phyloP scores from a whole-genome alignment of 1,284 basidiomycete genomes.

The Cutaneotrichosporon daszewskae region DNA sequence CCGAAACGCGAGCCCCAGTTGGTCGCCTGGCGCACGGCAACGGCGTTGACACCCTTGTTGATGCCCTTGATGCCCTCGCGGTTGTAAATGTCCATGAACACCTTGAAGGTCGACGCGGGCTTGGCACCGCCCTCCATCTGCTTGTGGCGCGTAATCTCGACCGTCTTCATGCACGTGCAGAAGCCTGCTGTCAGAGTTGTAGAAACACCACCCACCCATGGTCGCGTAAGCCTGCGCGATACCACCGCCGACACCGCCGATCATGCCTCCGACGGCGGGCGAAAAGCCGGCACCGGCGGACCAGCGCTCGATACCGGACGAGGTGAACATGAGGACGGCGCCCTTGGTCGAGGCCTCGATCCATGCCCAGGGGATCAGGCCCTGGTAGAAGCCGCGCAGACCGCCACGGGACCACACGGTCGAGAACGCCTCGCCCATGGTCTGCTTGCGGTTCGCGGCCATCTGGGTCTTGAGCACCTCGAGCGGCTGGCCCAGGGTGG shows the following conservation, averaged over 20 bases:
- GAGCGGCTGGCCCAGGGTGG: slow-evolving; percentile 94
- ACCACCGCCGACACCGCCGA: slow-evolving; percentile 97
- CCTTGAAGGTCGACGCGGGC: slow-evolving; percentile 88
- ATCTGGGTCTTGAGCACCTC: slow-evolving; percentile 99
- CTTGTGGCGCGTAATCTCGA: slow-evolving; percentile 96
- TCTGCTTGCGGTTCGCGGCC: slow-evolving; percentile 87
- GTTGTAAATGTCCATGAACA: slow-evolving; percentile 91
- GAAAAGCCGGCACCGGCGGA: slow-evolving; percentile 60
- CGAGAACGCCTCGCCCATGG: slow-evolving; percentile 78
- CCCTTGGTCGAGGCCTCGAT: slow-evolving; percentile 99
- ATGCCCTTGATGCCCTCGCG: slow-evolving; percentile 91
- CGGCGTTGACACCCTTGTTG: slow-evolving; percentile 99
- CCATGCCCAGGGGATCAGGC: slow-evolving; percentile 99
- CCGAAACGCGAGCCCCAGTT: slow-evolving; percentile 99
- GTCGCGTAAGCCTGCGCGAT: slow-evolving; percentile 98
- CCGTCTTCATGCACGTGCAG: slow-evolving; percentile 98
- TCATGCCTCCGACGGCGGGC: slow-evolving; percentile 75
- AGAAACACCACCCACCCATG: slow-evolving; percentile 79
- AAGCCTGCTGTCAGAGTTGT: slow-evolving; percentile 59
- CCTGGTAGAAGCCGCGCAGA: slow-evolving; percentile 88
- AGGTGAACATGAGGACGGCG: slow-evolving; percentile 89
- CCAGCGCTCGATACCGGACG: slow-evolving; percentile 84
- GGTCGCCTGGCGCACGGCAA: slow-evolving; percentile 93
- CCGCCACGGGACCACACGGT: slow-evolving; percentile 92
- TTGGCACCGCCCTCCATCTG: slow-evolving; percentile 82